phyloP scores from a whole-genome alignment of 257 asterid species.

The Capsicum chinense region DNA sequence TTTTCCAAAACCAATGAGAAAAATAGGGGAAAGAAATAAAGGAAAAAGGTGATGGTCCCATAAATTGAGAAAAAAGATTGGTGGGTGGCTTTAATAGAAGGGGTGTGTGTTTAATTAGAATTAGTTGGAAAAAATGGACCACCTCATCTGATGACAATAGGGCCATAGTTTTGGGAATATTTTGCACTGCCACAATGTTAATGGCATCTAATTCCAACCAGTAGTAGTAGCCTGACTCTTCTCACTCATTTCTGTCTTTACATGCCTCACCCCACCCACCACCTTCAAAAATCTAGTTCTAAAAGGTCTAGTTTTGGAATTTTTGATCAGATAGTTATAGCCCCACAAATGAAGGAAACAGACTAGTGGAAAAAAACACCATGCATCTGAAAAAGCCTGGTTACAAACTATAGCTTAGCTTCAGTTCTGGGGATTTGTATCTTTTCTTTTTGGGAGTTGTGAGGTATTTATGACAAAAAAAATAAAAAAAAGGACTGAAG shows the following conservation, averaged over 20 bases:
- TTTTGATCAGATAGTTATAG: conserved; percentile 40
- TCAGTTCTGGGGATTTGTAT: conserved; percentile 62
- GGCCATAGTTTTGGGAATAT: conserved; percentile 62
- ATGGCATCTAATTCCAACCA: conserved; percentile 59
- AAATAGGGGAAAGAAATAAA: not conserved
- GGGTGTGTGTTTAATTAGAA: conserved; percentile 55
- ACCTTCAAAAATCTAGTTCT: conserved; percentile 23
- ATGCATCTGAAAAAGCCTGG: conserved; percentile 68
- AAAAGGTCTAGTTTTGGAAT: conserved; percentile 36
- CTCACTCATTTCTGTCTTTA: conserved; percentile 26
- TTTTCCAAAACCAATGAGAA: not conserved
- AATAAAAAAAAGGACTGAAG: too few relatives aligned
- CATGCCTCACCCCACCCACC: not conserved
- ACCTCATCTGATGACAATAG: conserved; percentile 69
- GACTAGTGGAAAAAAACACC: not conserved
- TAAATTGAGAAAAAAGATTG: conserved; percentile 41
- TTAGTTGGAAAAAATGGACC: conserved; percentile 86
- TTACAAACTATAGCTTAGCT: conserved; percentile 53
- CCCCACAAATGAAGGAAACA: conserved; percentile 51
- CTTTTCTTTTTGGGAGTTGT: conserved; percentile 15
- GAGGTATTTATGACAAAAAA: too few relatives aligned
- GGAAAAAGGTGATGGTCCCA: conserved; percentile 63
- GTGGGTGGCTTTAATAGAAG: conserved; percentile 57
- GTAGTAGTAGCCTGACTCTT: conserved; percentile 26
- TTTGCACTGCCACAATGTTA: conserved; percentile 48